Conservation (phyloP, 1,284 basidiomycete species). For the Cryptococcus neoformans region DNA sequence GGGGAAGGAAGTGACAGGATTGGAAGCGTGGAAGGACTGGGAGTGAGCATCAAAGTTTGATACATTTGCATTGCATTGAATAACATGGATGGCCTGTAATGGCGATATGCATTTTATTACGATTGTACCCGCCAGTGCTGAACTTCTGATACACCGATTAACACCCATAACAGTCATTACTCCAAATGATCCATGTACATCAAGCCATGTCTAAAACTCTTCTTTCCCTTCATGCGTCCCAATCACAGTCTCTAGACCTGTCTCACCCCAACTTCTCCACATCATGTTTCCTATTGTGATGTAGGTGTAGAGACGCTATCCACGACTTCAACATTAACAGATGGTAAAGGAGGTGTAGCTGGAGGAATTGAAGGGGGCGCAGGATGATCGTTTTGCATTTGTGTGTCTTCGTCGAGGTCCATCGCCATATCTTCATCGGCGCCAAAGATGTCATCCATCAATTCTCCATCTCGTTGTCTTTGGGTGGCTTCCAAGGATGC, state of each 20-base stretch:
- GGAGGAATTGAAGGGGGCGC: conserved; percentile 22
- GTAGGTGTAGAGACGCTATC: too few relatives aligned
- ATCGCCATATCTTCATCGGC: conserved; percentile 16
- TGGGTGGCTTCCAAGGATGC: conserved; percentile 5
- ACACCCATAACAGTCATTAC: too few relatives aligned
- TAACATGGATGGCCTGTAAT: too few relatives aligned
- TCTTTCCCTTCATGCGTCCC: too few relatives aligned
- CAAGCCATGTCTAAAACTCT: too few relatives aligned
- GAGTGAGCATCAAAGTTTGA: background rate
- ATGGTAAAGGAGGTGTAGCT: conserved; percentile 27
- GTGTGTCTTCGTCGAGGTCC: conserved; percentile 12
- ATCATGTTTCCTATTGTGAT: too few relatives aligned
- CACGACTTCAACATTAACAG: background rate
- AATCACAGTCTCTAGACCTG: too few relatives aligned
- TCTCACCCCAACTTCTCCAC: too few relatives aligned
- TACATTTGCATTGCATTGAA: background rate
- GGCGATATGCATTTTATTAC: too few relatives aligned
- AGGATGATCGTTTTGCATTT: background rate
- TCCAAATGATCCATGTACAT: too few relatives aligned
- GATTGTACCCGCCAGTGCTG: too few relatives aligned
- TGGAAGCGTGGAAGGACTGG: conserved; percentile 38
- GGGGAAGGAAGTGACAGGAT: conserved; percentile 32
- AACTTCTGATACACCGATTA: background rate
- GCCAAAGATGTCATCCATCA: conserved; percentile 29
- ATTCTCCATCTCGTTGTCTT: conserved; percentile 3